Evolutionary conservation across 2,329 filamentous ascomycete species (phyloP), one percentile per base, ranked within the genome.

Genomic region (Colletotrichum lupini): DNA sequence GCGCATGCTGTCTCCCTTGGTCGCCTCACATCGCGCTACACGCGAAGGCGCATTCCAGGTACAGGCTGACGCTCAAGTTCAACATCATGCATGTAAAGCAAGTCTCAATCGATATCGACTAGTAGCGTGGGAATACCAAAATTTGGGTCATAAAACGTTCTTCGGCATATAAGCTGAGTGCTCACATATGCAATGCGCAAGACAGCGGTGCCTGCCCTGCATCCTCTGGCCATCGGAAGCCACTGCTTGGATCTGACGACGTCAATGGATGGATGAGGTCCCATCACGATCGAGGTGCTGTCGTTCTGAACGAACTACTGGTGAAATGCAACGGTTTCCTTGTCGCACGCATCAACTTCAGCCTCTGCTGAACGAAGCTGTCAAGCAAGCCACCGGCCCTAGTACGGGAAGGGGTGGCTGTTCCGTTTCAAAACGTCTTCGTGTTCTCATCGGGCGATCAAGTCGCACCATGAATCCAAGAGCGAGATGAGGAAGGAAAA

Each of bases 91-190:
- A 42, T 42, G 37, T n/a, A n/a, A 56, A 70, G 55, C 46, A 46
- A n/a, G 35, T 32, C 28, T 30, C 6, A 22, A 12, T 28, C 28
- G 52, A 32, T 24, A 37, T 53, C 53, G n/a, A 37, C 19, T 28
- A 32, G 11, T 55, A 28, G 37, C 66, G 14, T 30, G 42, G 8
- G 19, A 49, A 49, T 49, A 49, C 19, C 42, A 49, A 49, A 7
- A n/a, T 60, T 32, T 70, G 70, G 69, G 69, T 66, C 70, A 70
- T 65, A 56, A 32, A 68, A 32, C 60, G 46, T 66, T 66, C 60
- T 70, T 73, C 55, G 70, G 56, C 67, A 70, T 46, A 55, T 30
- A 12, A 56, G 32, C 28, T 35, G 42, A 52, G 49, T 72, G 68
- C 42, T n/a, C 42, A 22, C 61, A 37, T 63, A 30, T 52, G 35